Conservation (phyloP, 2,329 filamentous ascomycete species). For the Colletotrichum graminicola region DNA sequence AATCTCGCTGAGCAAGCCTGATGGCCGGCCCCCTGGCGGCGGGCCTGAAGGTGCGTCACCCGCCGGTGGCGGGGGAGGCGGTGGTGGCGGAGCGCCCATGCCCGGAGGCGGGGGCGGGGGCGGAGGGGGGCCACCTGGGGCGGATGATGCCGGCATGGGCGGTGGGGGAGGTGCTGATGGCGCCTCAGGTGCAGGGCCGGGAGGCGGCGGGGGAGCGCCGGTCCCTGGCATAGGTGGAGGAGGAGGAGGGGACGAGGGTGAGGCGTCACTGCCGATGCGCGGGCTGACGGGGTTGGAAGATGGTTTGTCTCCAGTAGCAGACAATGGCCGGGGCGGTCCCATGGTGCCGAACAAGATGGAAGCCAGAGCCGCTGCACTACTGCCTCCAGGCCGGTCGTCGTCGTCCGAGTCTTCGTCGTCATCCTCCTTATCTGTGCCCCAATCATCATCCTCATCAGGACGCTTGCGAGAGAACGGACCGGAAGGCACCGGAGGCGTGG, state of each 20-base stretch:
- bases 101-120: conserved; percentile 59
- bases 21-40: conserved; percentile 62
- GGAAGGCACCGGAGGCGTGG: conserved; percentile 58
- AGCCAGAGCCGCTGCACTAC: conserved; percentile 90
- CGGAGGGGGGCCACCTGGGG: conserved; percentile 50
- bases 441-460: conserved; percentile 75
- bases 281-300: conserved; percentile 56
- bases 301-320: conserved; percentile 80
- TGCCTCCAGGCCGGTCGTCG: conserved; percentile 82
- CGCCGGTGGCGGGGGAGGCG: conserved; percentile 58
- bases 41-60: conserved; percentile 59
- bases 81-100: conserved; percentile 54
- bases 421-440: conserved; percentile 80
- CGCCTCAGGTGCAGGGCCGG: conserved; percentile 44
- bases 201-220: conserved; percentile 50
- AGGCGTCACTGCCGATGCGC: conserved; percentile 54
- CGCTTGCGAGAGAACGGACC: conserved; percentile 66
- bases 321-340: conserved; percentile 90
- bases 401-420: conserved; percentile 75
- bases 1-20: conserved; percentile 84
- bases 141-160: conserved; percentile 48
- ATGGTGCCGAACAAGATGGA: conserved; percentile 97
- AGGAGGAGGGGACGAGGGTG: conserved; percentile 51
- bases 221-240: conserved; percentile 44
- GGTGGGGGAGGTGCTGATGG: conserved; percentile 50